Base-by-base conservation (phyloP, 1,139 yeast species). In the Debaryomycetaceae sp. region DNA sequence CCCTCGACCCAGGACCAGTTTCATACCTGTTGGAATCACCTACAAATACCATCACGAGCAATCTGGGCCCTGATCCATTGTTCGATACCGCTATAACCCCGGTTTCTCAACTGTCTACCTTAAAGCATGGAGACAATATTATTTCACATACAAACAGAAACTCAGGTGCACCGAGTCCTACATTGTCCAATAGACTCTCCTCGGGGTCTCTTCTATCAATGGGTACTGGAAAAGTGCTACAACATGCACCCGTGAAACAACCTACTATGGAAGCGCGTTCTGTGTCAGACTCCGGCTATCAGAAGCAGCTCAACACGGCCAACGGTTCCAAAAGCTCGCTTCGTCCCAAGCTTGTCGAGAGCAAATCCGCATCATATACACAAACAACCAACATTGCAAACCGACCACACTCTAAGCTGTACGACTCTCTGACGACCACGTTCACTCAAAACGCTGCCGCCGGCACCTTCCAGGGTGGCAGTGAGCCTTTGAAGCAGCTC, bases 401-500 rank as follows among this genome's bases (percentile, higher is more conserved):
- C 20, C 47, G 55, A 38, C 48, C 48, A 9, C 36, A 42, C 3
- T 47, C 56, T 38, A 52, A 49, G 36, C 59, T 44, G 53, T 47
- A 46, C 27, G 43, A 44, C 7, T 52, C 61, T 1, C 57, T 47
- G 54, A 34, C 47, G 1, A 50, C 60, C 3, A 45, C 56, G 4
- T 42, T 50, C 34, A 46, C 56, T 17, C 49, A 35, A 24, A 41
- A 33, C 9, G 34, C 29, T n/a, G 24, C 48, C 9, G 14, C 51
- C n/a, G 23, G 50, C 24, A 17, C 51, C 9, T 20, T 43, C 5
- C 40, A 46, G 17, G 38, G 54, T 6, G 41, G 43, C 36, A 65
- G 54, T 39, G 96, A 91, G 56, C 95, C 97, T 0, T 74, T 90
- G 55, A 88, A 89, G 56, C 95, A 89, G 54, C 69, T 91, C 50